Base-by-base conservation (phyloP, 148 eudicot species). In the Linanthus parryae region DNA sequence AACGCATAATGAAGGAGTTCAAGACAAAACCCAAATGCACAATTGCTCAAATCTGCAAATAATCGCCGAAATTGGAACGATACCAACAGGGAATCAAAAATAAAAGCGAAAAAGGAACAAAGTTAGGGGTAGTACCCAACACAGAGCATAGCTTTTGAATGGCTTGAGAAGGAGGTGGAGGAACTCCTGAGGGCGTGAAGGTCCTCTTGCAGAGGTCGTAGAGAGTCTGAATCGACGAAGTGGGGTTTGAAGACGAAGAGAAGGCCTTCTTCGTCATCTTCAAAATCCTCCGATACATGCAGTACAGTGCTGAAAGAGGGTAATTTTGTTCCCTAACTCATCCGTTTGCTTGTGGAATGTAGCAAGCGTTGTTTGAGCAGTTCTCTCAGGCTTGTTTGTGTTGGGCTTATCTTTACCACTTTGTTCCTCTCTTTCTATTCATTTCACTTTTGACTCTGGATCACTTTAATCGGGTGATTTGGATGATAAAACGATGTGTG, bases 191-290 rank as follows among this genome's bases (percentile, higher is more conserved):
- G 36, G 72, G 69, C 5, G 63, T 56, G 34, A 78, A 64, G 0
- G 71, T 64, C 52, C 58, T 70, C 63, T 73, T 82, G 63, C 84
- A 82, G 23, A 78, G 59, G 11, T 82, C 82, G 57, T 82, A 82
- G 3, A 82, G 56, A 19, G 68, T 54, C 38, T 82, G 89, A 17
- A 78, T 27, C 49, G 48, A n/a, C 9, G 61, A 36, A 11, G 59
- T 46, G 8, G 54, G 37, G 5, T 44, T 35, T 2, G 54, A 58
- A 5, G 64, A 41, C 0, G 65, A 61, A 22, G 57, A 51, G 24
- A 48, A 27, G 10, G 22, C 38, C 39, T 52, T 53, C 57, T 46
- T 59, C 40, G 70, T 45, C 70, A 66, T 66, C 21, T 25, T 62
- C 45, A 44, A 25, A 3, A 62, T 1, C 37, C 15, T 22, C 25